These are phyloP conservation scores for Thielaviopsis euricoi DNA, from an alignment of 2,329 filamentous ascomycete species.

Conservation along the genomic window DNA sequence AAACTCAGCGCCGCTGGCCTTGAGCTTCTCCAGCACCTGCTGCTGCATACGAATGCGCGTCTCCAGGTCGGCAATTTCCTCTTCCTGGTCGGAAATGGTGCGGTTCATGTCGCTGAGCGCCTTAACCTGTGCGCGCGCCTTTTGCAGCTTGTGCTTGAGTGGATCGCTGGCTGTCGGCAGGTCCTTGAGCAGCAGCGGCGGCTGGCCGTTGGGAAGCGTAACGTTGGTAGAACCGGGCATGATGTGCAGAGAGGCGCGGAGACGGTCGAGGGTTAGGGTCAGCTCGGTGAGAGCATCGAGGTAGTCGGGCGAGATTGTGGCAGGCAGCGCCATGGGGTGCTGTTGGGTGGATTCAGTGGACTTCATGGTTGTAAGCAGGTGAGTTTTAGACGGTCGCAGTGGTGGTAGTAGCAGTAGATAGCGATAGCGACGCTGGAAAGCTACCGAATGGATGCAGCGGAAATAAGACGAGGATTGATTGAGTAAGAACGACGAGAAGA, in stretches of 20 bases:
- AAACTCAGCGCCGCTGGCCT: constrained; percentile 30
- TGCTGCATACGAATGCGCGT: constrained; percentile 45
- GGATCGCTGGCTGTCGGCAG: constrained; percentile 62
- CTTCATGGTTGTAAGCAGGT: not conserved
- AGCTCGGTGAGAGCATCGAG: constrained; percentile 79
- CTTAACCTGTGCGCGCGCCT: constrained; percentile 50
- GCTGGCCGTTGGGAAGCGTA: constrained; percentile 19
- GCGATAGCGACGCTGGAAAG: too few species aligned
- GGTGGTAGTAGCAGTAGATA: too few species aligned
- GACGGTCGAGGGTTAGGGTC: constrained; percentile 57
- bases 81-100: constrained; percentile 49
- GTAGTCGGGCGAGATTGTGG: constrained; percentile 59
- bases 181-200: constrained; percentile 45
- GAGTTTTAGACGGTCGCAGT: not conserved
- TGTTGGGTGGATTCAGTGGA: constrained; percentile 12
- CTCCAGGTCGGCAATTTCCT: constrained; percentile 52
- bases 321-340: constrained; percentile 35
- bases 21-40: constrained; percentile 36
- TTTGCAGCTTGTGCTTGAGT: constrained; percentile 70
- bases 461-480: not conserved
- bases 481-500: not conserved
- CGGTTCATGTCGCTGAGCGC: constrained; percentile 55
- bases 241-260: constrained; percentile 33
- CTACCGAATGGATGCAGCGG: not conserved
- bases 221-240: constrained; percentile 12